These are phyloP conservation scores for Clarireedia monteithiana DNA, from an alignment of 2,329 filamentous ascomycete species.

Conservation along the genomic window DNA sequence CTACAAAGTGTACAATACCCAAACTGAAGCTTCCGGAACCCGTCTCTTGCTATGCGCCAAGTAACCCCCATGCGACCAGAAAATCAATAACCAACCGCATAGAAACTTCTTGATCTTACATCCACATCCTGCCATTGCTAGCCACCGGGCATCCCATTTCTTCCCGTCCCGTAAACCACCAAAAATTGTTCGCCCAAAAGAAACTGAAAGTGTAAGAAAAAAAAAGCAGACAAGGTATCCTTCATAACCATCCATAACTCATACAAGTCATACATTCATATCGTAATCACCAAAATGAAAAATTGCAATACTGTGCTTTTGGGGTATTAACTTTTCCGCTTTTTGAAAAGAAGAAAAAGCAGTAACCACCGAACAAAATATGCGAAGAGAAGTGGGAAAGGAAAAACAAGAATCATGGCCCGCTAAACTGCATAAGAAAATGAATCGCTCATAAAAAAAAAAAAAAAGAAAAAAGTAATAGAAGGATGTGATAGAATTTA, in stretches of 20 bases:
- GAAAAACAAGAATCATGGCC: slow-evolving; percentile 15
- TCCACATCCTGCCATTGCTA: slow-evolving; percentile 9
- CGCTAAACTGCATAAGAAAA: slow-evolving; percentile 18
- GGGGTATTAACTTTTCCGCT: slow-evolving; percentile 23
- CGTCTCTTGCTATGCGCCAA: not conserved
- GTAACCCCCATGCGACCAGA: not conserved
- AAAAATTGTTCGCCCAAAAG: not conserved
- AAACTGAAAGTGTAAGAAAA: slow-evolving; percentile 4
- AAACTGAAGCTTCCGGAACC: not conserved
- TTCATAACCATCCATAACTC: slow-evolving; percentile 21
- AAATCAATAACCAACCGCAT: not conserved
- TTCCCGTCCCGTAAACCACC: not conserved
- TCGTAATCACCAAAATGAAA: slow-evolving; percentile 6
- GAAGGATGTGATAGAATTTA: slow-evolving; percentile 9
- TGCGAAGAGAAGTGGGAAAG: slow-evolving; percentile 17
- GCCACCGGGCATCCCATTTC: not conserved
- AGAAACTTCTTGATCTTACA: slow-evolving; percentile 6
- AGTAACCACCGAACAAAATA: slow-evolving; percentile 17
- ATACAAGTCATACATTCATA: slow-evolving; percentile 28
- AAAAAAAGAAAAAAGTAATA: not conserved
- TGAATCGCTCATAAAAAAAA: slow-evolving; percentile 17
- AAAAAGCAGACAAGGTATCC: slow-evolving; percentile 18
- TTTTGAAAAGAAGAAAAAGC: slow-evolving; percentile 19
- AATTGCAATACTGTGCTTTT: slow-evolving; percentile 18
- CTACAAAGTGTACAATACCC: not conserved